Percentiles rank a stretch among this genome's conserved stretches.
phyloP scores from a whole-genome alignment of 345 rosid species.

The Camelina hispida region DNA sequence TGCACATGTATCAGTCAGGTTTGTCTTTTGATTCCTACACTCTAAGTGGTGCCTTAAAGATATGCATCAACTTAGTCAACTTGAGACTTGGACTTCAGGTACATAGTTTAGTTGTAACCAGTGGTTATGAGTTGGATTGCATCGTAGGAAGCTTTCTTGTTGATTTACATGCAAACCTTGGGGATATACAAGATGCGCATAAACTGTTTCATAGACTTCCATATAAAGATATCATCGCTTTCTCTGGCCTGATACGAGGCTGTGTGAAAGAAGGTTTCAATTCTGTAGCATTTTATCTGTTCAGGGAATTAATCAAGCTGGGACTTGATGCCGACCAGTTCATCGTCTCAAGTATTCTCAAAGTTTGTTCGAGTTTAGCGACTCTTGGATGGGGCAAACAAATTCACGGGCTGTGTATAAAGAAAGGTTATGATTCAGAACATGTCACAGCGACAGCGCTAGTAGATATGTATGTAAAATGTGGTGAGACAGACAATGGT shows the following conservation, averaged over 20 bases:
- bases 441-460: conserved; percentile 55
- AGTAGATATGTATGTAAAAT: conserved; percentile 67
- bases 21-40: conserved; percentile 63
- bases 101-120: conserved; percentile 58
- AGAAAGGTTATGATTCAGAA: conserved; percentile 62
- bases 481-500: conserved; percentile 66
- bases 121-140: conserved; percentile 63
- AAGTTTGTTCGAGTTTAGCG: conserved; percentile 63
- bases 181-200: conserved; percentile 50
- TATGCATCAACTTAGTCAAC: conserved; percentile 59
- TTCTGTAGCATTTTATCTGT: conserved; percentile 52
- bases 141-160: conserved; percentile 67
- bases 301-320: conserved; percentile 53
- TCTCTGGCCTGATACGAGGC: conserved; percentile 65
- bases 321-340: conserved; percentile 56
- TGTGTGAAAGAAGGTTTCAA: conserved; percentile 55
- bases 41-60: conserved; percentile 61
- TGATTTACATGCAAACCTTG: conserved; percentile 60
- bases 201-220: conserved; percentile 57
- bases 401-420: conserved; percentile 63
- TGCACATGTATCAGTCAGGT: conserved; percentile 48
- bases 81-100: conserved; percentile 64
- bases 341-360: conserved; percentile 59
- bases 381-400: conserved; percentile 64
- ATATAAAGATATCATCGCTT: conserved; percentile 61